A percentile compares a stretch with the other conserved stretches of the same genome.
Conservation (phyloP, 768 basidiomycete species). For the Hemileccinum rubropunctum region DNA sequence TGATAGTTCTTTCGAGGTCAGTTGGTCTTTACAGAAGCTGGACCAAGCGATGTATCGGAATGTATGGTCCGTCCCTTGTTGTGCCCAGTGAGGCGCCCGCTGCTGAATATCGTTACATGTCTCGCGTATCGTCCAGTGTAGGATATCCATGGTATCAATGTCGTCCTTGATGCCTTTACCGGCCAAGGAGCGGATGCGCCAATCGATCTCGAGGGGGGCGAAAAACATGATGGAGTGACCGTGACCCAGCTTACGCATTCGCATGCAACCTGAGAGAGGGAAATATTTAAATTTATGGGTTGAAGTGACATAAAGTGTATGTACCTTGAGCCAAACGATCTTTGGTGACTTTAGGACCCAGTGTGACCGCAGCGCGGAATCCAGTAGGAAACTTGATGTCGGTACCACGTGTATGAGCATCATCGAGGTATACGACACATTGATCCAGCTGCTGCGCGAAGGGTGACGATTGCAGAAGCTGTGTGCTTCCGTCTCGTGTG, state of each 20-base stretch:
- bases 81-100: conserved; percentile 38
- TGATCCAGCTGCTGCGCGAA: conserved; percentile 1
- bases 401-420: conserved; percentile 15
- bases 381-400: conserved; percentile 13
- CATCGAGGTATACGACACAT: conserved; percentile 11
- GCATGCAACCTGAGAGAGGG: too few relatives aligned
- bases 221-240: too few relatives aligned
- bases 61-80: conserved; percentile 40
- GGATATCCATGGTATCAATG: conserved; percentile 31
- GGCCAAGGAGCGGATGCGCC: too few relatives aligned
- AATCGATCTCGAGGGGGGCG: too few relatives aligned
- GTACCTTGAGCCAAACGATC: conserved; percentile 14
- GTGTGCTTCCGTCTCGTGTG: conserved; percentile 34
- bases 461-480: conserved; percentile 36
- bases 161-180: not conserved
- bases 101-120: conserved; percentile 28
- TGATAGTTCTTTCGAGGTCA: conserved; percentile 7
- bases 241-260: too few relatives aligned
- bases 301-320: not conserved
- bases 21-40: conserved; percentile 3
- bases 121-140: conserved; percentile 44
- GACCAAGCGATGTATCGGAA: conserved; percentile 25
- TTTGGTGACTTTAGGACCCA: conserved; percentile 14
- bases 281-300: not conserved
- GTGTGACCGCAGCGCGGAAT: conserved; percentile 14